Evolutionary conservation across 176 grass and related monocot species (phyloP), one percentile per base, ranked within the genome.

Genomic region (Aechmea fasciata): DNA sequence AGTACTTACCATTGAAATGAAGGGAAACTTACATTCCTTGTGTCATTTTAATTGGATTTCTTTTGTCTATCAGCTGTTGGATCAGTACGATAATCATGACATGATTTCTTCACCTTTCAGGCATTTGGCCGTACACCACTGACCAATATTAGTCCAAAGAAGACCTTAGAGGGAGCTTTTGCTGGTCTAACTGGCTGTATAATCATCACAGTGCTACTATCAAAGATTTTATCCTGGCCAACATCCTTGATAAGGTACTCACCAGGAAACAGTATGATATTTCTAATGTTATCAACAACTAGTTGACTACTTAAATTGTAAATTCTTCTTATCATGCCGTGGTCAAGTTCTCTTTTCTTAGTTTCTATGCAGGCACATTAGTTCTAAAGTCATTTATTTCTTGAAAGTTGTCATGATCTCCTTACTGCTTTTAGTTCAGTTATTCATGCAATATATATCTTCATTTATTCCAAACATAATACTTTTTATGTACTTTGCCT

Each of bases 111-210:
- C 80, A 50, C 47, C 19, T 84, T 88, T 69, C 83, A 99, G 95
- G 78, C 90, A 76, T 99, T 94, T 88, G 95, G 87, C 1, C 87
- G 78, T 47, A 99, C 87, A 13, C 95, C 90, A 66, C 85, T 99
- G 73, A 99, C 89, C 63, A 75, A 70, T 59, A 84, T 99, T 87
- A 99, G 95, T 80, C 95, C 90, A 61, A 94, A 94, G 77, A 99
- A 99, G 78, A 99, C 87, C 25, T 82, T 94, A 63, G 95, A 99
- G 73, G 95, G 90, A 72, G 90, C 87, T 76, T 77, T 99, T 67
- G 85, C 87, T 55, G 90, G 95, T 77, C 72, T 99, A 80, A 85
- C 71, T 78, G 90, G 95, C n/a, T 99, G 95, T 79, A 84, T 90
- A 20, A 47, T 82, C n/a, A 85, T 85, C 69, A 85, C 87, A 64